These are phyloP conservation scores for Daldinia concentrica DNA, from an alignment of 495 filamentous ascomycete species.

Conservation along the genomic window DNA sequence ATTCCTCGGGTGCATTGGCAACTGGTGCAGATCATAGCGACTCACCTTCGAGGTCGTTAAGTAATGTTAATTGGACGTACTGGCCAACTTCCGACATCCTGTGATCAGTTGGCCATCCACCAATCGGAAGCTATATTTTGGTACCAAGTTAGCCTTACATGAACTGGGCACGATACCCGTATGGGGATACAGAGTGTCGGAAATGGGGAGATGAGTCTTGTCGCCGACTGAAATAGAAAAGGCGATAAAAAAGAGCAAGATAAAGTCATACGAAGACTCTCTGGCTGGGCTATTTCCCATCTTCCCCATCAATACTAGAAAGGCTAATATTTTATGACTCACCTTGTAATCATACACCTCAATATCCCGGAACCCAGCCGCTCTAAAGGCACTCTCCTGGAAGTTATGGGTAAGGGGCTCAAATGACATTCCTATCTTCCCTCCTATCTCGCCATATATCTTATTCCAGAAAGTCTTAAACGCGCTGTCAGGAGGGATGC, in stretches of 20 bases:
- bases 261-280: background rate
- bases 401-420: slow-evolving; percentile 52
- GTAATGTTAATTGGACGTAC: slow-evolving; percentile 35
- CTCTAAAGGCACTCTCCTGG: slow-evolving; percentile 64
- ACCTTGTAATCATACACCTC: slow-evolving; percentile 30
- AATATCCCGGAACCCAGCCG: slow-evolving; percentile 66
- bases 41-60: slow-evolving; percentile 41
- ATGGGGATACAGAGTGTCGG: background rate
- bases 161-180: background rate
- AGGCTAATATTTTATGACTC: background rate
- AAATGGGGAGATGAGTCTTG: background rate
- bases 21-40: background rate
- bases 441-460: slow-evolving; percentile 48
- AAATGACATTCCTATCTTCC: slow-evolving; percentile 34
- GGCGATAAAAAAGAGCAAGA: background rate
- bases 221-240: background rate
- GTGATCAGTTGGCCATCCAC: slow-evolving; percentile 49
- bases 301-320: background rate
- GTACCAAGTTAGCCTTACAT: slow-evolving; percentile 30
- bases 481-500: slow-evolving; percentile 47
- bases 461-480: slow-evolving; percentile 49
- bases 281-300: background rate
- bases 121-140: slow-evolving; percentile 29
- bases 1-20: background rate
- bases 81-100: slow-evolving; percentile 63